Percentiles rank a stretch among this genome's conserved stretches.
Conservation (phyloP, 208 protist species). For the Trypanosomatidae sp. region DNA sequence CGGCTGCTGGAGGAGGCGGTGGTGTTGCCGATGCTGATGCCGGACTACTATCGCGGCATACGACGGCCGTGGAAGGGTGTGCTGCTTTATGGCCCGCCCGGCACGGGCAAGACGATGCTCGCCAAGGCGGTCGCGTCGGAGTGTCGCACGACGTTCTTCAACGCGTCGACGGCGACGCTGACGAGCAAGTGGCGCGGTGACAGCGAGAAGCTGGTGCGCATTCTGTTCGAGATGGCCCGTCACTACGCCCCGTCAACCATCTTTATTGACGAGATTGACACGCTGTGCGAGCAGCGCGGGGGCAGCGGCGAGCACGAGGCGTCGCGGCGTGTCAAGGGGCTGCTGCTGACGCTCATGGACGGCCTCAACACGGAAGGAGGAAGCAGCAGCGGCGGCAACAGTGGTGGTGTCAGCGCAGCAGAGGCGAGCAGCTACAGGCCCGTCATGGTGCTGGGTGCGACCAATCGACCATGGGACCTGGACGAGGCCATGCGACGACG, state of each 20-base stretch:
- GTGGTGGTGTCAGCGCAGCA: conserved; percentile 34
- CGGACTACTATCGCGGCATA: conserved; percentile 89
- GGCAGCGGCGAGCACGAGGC: conserved; percentile 80
- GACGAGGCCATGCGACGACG: conserved; percentile 88
- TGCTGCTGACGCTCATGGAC: conserved; percentile 97
- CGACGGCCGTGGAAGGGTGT: conserved; percentile 87
- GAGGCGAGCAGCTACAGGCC: conserved; percentile 24
- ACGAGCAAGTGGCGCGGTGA: conserved; percentile 92
- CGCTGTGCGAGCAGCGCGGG: conserved; percentile 81
- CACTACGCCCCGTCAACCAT: conserved; percentile 86
- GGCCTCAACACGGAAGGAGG: too few species aligned
- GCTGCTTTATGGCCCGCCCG: conserved; percentile 86
- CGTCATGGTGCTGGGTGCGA: conserved; percentile 90
- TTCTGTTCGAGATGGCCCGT: conserved; percentile 89
- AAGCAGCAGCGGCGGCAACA: too few species aligned
- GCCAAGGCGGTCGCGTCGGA: conserved; percentile 88
- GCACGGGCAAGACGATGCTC: conserved; percentile 91
- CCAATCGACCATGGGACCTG: conserved; percentile 89
- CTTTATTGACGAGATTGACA: conserved; percentile 95
- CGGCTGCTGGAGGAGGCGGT: conserved; percentile 85
- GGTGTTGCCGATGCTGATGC: conserved; percentile 86
- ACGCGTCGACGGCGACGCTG: conserved; percentile 84
- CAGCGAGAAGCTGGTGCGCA: conserved; percentile 89
- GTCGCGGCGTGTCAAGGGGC: conserved; percentile 96
- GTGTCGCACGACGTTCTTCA: conserved; percentile 91